These are phyloP conservation scores for Nyssa sinensis DNA, from an alignment of 148 eudicot species.

Conservation along the genomic window DNA sequence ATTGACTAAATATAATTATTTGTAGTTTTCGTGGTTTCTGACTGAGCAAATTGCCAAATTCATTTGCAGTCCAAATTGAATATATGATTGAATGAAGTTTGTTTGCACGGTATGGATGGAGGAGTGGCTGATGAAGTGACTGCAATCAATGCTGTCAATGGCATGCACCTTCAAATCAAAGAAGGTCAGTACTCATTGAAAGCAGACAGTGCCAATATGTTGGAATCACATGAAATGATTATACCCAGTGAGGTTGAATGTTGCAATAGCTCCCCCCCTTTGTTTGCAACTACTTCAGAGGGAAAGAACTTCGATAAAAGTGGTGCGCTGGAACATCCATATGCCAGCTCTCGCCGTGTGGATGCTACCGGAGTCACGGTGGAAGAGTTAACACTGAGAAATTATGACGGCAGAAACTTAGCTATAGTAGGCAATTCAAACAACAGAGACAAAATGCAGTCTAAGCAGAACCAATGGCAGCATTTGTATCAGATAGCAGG, in stretches of 20 bases:
- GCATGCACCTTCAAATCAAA: slow-evolving; percentile 36
- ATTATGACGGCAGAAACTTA: slow-evolving; percentile 28
- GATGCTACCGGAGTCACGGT: slow-evolving; percentile 50
- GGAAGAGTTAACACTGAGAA: slow-evolving; percentile 63
- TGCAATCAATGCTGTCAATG: slow-evolving; percentile 32
- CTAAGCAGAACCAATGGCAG: slow-evolving; percentile 39
- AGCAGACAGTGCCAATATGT: slow-evolving; percentile 30
- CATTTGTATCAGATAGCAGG: slow-evolving; percentile 39
- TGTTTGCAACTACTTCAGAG: slow-evolving; percentile 44
- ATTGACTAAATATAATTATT: not conserved
- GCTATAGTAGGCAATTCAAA: slow-evolving; percentile 32
- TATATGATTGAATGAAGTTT: slow-evolving; percentile 16
- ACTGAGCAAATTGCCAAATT: not conserved
- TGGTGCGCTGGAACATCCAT: slow-evolving; percentile 37
- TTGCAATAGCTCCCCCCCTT: slow-evolving; percentile 35
- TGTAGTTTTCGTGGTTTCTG: not conserved
- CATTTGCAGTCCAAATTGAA: slow-evolving; percentile 11
- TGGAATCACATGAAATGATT: slow-evolving; percentile 41
- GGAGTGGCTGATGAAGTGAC: slow-evolving; percentile 48
- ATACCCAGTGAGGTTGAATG: slow-evolving; percentile 39
- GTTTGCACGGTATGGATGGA: slow-evolving; percentile 42
- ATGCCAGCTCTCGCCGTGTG: slow-evolving; percentile 25
- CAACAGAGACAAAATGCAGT: slow-evolving; percentile 37
- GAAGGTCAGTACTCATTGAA: slow-evolving; percentile 31
- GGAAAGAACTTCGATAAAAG: slow-evolving; percentile 38